Evolutionary conservation across 257 asterid species (phyloP).

Genomic region (Gentiana straminea): DNA sequence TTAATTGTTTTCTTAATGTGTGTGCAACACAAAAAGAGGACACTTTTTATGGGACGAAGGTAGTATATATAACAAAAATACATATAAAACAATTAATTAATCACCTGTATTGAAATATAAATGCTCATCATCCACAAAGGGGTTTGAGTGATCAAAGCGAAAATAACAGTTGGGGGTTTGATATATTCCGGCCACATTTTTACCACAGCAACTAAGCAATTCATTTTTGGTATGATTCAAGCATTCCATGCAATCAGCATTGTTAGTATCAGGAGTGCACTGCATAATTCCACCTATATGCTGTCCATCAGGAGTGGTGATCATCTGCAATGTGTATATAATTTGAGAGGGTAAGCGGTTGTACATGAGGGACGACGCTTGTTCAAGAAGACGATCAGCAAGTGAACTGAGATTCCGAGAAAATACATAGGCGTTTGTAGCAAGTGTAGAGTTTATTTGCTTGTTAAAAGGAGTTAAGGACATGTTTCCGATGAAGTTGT

Average conservation of each 20-base stretch:
- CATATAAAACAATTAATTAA: too few species aligned
- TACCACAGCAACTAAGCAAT: slow-evolving; percentile 1
- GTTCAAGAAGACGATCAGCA: not conserved
- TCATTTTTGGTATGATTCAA: not conserved
- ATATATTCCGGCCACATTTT: slow-evolving; percentile 5
- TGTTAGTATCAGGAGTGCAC: slow-evolving; percentile 24
- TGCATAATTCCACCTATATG: slow-evolving; percentile 9
- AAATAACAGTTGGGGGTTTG: slow-evolving; percentile 5
- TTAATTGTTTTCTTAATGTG: too few species aligned
- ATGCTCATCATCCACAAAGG: not conserved
- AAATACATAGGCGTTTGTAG: not conserved
- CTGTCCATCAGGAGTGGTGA: not conserved
- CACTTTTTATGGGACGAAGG: too few species aligned
- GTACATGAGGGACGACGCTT: slow-evolving; percentile 1
- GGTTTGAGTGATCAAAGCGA: slow-evolving; percentile 1
- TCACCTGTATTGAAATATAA: too few species aligned
- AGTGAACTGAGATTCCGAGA: not conserved
- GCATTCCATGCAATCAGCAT: slow-evolving; percentile 9
- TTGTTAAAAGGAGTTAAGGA: too few species aligned
- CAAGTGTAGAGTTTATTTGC: too few species aligned
- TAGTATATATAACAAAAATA: too few species aligned
- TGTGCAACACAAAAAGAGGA: too few species aligned
- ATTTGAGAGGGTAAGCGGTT: not conserved
- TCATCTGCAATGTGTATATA: slow-evolving; percentile 11
- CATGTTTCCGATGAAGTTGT: too few species aligned